Base-by-base conservation (phyloP, 768 basidiomycete species). In the Suillus ampliporus region DNA sequence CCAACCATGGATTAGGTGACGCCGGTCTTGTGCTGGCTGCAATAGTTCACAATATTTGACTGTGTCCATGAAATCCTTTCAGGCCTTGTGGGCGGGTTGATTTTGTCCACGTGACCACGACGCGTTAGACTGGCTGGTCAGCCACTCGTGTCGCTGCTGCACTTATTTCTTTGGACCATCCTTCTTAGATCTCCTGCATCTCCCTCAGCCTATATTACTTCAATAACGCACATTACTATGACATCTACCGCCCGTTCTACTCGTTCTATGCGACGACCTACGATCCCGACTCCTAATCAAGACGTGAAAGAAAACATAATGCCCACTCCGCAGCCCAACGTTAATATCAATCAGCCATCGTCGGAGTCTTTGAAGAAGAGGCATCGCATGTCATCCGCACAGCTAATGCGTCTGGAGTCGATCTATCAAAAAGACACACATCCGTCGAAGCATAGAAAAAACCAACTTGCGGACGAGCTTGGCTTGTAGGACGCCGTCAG, bases 361-460 rank as follows among this genome's bases (percentile, higher is more conserved):
- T 19, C 59, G 23, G 23, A 53, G 21, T 26, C 47, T 34, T 54
- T 61, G 5, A 58, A 52, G 61, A 75, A 57, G 66, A 77, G 80
- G 37, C 77, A 77, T 60, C 80, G 79, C 54, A 67, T 82, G 71
- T 74, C 81, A 34, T 61, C 65, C 46, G 2, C 61, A 23, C 76
- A 76, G 58, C 68, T 74, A 44, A 51, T 54, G 60, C 62, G 66
- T 34, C 74, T 76, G 50, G 74, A 76, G 34, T 66, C 67, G 40
- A 47, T 67, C 46, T 76, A 77, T 62, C 63, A 34, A 28, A 56
- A 68, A 59, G 60, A 68, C 4, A 77, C 76, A 15, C 74, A 77
- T 51, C 74, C 76, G 0, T 68, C 73, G 21, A 70, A 67, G 28
- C 68, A 76, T 53, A 59, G 64, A 62, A 77, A 77, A 61, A 69